phyloP scores from a whole-genome alignment of 1,284 basidiomycete species.

The Rhodotorula mucilaginosa region DNA sequence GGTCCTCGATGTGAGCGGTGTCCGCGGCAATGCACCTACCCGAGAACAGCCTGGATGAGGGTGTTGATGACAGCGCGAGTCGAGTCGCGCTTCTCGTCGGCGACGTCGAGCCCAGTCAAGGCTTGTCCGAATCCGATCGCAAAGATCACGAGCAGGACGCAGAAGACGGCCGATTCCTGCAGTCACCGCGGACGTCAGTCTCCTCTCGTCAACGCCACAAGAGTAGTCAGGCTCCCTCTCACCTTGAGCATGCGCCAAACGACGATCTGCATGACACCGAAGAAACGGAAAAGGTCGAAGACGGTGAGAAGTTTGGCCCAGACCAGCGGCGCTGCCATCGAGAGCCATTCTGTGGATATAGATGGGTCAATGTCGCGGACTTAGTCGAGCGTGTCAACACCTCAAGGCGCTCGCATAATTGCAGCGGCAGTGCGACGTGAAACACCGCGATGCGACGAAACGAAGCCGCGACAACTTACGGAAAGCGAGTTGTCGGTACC shows the following conservation, averaged over 20 bases:
- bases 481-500: slow-evolving; percentile 38
- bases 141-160: slow-evolving; percentile 55
- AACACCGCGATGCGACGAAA: background rate
- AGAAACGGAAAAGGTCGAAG: slow-evolving; percentile 10
- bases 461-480: slow-evolving; percentile 12
- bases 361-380: too few species aligned
- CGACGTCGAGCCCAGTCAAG: slow-evolving; percentile 43
- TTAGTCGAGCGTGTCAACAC: background rate
- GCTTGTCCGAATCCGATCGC: slow-evolving; percentile 44
- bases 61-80: slow-evolving; percentile 41
- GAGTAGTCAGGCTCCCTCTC: background rate
- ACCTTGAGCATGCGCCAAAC: slow-evolving; percentile 55
- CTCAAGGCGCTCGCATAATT: background rate
- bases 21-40: slow-evolving; percentile 45
- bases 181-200: too few species aligned
- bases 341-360: slow-evolving; percentile 36
- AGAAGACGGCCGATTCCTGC: slow-evolving; percentile 58
- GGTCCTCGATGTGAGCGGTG: too few species aligned
- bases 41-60: slow-evolving; percentile 43
- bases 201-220: accelerated
- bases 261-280: slow-evolving; percentile 66
- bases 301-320: slow-evolving; percentile 40
- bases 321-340: slow-evolving; percentile 37
- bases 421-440: background rate
- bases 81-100: slow-evolving; percentile 37